Conservation (phyloP, 352 stramenopile species). For the Globisporangium camurandrum region DNA sequence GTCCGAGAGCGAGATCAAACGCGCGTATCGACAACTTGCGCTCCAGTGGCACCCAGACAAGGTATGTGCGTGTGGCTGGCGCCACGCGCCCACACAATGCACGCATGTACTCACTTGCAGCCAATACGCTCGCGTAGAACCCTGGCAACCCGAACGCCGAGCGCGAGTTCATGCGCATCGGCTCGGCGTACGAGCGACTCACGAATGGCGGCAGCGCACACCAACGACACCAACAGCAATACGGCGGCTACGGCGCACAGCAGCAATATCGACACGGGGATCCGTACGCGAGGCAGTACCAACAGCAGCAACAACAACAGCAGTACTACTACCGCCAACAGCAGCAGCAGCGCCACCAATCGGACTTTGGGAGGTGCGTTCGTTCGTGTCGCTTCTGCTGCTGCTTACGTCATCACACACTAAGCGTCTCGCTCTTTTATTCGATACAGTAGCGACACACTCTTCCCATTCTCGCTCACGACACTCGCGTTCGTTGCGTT, state of each 20-base stretch:
- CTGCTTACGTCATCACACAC: neutral
- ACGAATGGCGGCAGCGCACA: constrained; percentile 21
- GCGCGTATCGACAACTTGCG: constrained; percentile 76
- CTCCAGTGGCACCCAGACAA: constrained; percentile 91
- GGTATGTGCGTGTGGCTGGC: constrained; percentile 8
- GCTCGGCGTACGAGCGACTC: constrained; percentile 61
- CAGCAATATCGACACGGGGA: constrained; percentile 7
- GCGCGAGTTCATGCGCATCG: constrained; percentile 72
- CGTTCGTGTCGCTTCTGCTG: neutral
- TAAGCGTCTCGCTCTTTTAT: neutral
- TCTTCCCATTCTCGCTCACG: constrained; percentile 44
- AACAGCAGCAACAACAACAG: constrained; percentile 37
- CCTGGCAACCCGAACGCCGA: constrained; percentile 52
- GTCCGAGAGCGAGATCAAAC: constrained; percentile 74
- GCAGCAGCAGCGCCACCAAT: constrained; percentile 21
- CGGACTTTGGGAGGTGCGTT: neutral
- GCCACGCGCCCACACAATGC: too few relatives aligned
- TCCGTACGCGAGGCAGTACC: constrained; percentile 17
- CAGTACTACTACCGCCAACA: constrained; percentile 43
- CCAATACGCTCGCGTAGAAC: constrained; percentile 26
- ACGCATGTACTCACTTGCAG: neutral
- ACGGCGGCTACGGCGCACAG: constrained; percentile 3
- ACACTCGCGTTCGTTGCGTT: constrained; percentile 24
- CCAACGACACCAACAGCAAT: constrained; percentile 1
- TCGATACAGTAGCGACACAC: constrained; percentile 16